A percentile compares a stretch with the other conserved stretches of the same genome.
These are phyloP conservation scores for Malus orientalis DNA, from an alignment of 306 rosid genomes.

Conservation along the genomic window DNA sequence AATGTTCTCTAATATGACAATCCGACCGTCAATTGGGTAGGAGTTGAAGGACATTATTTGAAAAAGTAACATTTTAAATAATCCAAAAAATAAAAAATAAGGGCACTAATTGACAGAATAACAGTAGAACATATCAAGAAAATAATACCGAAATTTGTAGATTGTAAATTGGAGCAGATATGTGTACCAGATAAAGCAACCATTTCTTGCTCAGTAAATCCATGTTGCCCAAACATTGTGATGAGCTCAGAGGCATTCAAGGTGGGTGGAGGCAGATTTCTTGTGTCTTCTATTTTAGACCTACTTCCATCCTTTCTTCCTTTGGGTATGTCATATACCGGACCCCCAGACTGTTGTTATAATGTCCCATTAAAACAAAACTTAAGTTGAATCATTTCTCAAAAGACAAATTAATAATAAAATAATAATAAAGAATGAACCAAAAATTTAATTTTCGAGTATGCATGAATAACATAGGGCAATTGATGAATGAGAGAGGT, in stretches of 20 bases:
- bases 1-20: not conserved
- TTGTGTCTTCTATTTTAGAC: slow-evolving; percentile 69
- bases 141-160: not conserved
- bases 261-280: slow-evolving; percentile 49
- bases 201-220: slow-evolving; percentile 55
- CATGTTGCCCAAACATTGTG: slow-evolving; percentile 47
- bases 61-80: not conserved
- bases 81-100: not conserved
- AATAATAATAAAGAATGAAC: too few species aligned
- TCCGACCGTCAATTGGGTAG: not conserved
- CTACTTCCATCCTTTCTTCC: slow-evolving; percentile 84
- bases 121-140: not conserved
- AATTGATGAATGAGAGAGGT: not conserved
- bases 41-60: not conserved
- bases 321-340: slow-evolving; percentile 58
- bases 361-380: not conserved
- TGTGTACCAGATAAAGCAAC: slow-evolving; percentile 78
- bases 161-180: not conserved
- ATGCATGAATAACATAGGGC: not conserved
- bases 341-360: slow-evolving; percentile 69
- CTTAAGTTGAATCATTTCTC: not conserved
- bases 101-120: not conserved
- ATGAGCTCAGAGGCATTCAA: slow-evolving; percentile 71
- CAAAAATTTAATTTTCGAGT: not conserved
- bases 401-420: too few species aligned